phyloP scores from a whole-genome alignment of 768 basidiomycete genomes.

The Hydnomerulius pinastri region DNA sequence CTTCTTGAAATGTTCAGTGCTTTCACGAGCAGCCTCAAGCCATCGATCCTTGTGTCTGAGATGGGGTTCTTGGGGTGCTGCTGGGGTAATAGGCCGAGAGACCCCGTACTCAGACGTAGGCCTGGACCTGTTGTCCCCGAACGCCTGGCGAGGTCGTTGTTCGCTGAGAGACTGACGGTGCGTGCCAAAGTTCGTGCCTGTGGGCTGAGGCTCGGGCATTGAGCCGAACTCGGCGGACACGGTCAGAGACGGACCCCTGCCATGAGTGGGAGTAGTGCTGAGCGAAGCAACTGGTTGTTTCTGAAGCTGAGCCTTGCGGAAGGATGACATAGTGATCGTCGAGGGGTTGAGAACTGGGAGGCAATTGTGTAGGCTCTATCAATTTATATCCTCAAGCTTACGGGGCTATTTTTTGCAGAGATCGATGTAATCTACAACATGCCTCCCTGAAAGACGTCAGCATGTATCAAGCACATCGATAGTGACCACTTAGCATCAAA shows the following conservation, averaged over 20 bases:
- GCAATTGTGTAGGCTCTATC: background rate
- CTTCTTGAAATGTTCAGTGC: conserved; percentile 28
- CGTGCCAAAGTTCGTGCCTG: background rate
- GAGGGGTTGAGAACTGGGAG: background rate
- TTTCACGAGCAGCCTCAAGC: conserved; percentile 30
- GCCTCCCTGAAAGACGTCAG: background rate
- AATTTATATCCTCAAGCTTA: conserved; percentile 19
- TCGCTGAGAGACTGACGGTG: background rate
- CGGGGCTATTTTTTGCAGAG: background rate
- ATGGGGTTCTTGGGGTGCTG: conserved; percentile 8
- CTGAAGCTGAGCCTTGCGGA: conserved; percentile 10
- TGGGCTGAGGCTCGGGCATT: background rate
- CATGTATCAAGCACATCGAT: background rate
- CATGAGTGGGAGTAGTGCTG: background rate
- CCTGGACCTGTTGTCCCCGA: conserved; percentile 14
- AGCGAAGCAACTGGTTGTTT: conserved; percentile 4
- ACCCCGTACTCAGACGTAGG: conserved; percentile 17
- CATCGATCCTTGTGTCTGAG: conserved; percentile 29
- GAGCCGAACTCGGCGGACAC: conserved; percentile 8
- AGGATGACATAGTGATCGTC: conserved; percentile 23
- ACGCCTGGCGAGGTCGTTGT: background rate
- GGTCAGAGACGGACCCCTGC: conserved; percentile 15
- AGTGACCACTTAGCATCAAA: background rate
- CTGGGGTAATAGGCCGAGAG: conserved; percentile 17
- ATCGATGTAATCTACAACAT: background rate